Percentiles rank a stretch among this genome's conserved stretches.
Conservation (phyloP, 768 basidiomycete species). For the Suillus discolor region DNA sequence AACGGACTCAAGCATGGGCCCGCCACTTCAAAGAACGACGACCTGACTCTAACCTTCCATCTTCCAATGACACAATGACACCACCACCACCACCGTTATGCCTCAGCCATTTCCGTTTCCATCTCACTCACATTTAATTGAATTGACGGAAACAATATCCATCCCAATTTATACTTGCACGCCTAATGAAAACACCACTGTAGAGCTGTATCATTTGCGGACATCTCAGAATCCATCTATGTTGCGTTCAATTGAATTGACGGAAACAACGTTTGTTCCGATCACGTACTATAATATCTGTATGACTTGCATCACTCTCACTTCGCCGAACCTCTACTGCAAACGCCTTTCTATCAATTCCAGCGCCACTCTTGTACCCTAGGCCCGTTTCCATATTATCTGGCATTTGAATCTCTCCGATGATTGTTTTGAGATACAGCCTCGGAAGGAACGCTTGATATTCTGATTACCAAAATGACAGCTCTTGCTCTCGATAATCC, state of each 20-base stretch:
- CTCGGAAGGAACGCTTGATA: background rate
- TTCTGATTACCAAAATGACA: background rate
- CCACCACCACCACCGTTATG: background rate
- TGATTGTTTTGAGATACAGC: background rate
- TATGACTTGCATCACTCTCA: background rate
- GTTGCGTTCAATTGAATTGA: too few species aligned
- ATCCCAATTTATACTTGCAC: background rate
- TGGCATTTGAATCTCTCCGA: background rate
- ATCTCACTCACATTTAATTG: background rate
- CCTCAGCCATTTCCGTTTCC: background rate
- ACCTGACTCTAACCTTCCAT: background rate
- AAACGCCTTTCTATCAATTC: background rate
- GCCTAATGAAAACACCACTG: too few species aligned
- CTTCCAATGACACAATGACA: background rate
- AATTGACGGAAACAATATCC: background rate
- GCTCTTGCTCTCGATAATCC: background rate
- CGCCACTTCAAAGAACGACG: background rate
- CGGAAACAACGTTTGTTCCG: too few species aligned
- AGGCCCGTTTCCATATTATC: background rate
- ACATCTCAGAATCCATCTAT: too few species aligned
- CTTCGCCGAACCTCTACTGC: background rate
- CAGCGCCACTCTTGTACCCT: background rate
- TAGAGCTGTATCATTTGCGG: too few species aligned
- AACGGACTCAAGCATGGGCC: background rate
- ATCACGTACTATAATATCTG: too few species aligned